These are phyloP conservation scores for Boechera retrofracta DNA, from an alignment of 345 rosid genomes.

Conservation along the genomic window DNA sequence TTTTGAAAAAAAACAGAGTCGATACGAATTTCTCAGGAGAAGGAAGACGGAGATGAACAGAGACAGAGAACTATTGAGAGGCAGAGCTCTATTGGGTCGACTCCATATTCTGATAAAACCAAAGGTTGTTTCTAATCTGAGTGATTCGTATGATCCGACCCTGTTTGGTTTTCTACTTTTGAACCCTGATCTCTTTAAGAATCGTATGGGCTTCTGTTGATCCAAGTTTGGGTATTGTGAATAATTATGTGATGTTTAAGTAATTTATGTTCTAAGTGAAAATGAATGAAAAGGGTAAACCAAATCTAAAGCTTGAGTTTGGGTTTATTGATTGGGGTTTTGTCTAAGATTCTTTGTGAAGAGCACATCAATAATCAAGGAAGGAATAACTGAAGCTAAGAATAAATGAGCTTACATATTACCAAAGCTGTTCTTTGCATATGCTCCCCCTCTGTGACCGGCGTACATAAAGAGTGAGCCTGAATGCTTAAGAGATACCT, in stretches of 20 bases:
- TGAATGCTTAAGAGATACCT: constrained; percentile 97
- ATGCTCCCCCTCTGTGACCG: constrained; percentile 89
- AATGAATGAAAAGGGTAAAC: constrained; percentile 19
- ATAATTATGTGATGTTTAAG: neutral
- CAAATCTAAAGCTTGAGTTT: constrained; percentile 16
- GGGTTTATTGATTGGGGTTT: neutral
- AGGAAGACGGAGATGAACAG: too few species aligned
- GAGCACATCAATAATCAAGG: constrained; percentile 5
- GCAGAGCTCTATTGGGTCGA: too few species aligned
- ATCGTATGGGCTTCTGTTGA: too few species aligned
- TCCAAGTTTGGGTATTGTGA: too few species aligned
- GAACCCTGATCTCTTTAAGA: too few species aligned
- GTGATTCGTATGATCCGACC: too few species aligned
- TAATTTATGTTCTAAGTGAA: neutral
- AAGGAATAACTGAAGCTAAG: constrained; percentile 7
- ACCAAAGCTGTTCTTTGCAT: constrained; percentile 99
- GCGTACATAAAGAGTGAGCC: constrained; percentile 99
- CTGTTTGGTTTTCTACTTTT: too few species aligned
- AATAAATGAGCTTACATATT: constrained; percentile 67
- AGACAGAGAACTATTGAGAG: too few species aligned
- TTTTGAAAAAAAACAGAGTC: too few species aligned
- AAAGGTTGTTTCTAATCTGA: too few species aligned
- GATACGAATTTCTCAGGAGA: too few species aligned
- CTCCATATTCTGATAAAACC: too few species aligned
- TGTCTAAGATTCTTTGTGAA: constrained; percentile 20